Evolutionary conservation across 2,329 filamentous ascomycete species (phyloP), one percentile per base, ranked within the genome.

Genomic region (Hypoxylon sp.): DNA sequence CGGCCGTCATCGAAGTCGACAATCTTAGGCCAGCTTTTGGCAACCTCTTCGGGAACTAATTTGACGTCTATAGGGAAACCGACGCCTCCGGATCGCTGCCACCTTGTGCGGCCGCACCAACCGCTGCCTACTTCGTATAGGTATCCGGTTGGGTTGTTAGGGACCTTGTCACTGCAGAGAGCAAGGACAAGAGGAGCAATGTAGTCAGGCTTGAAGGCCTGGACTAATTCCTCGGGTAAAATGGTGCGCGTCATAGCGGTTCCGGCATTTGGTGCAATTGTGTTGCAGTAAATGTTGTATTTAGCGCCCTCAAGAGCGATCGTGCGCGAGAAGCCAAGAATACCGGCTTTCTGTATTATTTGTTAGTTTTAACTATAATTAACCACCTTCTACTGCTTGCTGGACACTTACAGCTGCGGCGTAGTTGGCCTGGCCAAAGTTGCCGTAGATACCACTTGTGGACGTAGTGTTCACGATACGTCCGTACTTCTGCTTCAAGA

Each of bases 401-500:
- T 34, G 1, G 41, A 51, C 1, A 86, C 90, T 84, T 87, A 92
- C 90, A 63, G 93, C 93, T 65, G 95, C 93, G 69, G 96, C 88
- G 81, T 99, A 99, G 87, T 99, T 99, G 76, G 95, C 93, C 83
- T 99, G 96, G 70, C 96, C 96, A 79, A 99, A 99, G 87, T 98
- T 99, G 75, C 96, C 96, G 80, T 99, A 99, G 81, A 99, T 97
- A 82, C 96, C 96, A 75, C 92, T 97, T 52, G 96, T 98, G 36
- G 93, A 97, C 43, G 96, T 96, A 51, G 96, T 99, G 87, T 99
- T 99, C 77, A 99, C 86, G 68, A 99, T 90, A 76, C 96, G 93
- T 73, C 96, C 96, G 77, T 98, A 99, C 86, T 98, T 98, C 82
- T 99, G 96, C 87, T 98, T 97, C 57, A 98, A 86, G 86, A 99